These are phyloP conservation scores for Pueraria montana DNA, from an alignment of 306 rosid genomes.

Conservation along the genomic window DNA sequence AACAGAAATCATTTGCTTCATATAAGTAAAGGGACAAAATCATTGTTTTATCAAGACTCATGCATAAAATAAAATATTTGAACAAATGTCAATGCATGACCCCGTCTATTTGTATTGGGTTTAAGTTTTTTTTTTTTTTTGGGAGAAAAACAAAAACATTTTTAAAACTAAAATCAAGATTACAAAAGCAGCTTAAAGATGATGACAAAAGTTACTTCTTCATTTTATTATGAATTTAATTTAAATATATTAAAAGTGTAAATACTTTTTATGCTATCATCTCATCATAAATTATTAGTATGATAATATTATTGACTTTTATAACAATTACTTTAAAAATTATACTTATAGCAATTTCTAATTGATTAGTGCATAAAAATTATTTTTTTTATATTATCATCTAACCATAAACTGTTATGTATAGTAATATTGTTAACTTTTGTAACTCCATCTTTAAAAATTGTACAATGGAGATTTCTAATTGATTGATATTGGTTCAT, in stretches of 20 bases:
- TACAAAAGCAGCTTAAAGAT: neutral
- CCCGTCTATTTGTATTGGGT: neutral
- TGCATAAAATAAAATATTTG: neutral
- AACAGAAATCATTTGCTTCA: slow-evolving; percentile 47
- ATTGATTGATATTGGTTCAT: neutral
- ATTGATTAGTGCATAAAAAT: too few relatives aligned
- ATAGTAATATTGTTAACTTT: too few relatives aligned
- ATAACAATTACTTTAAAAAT: too few relatives aligned
- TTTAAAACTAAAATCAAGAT: neutral
- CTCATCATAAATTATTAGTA: too few relatives aligned
- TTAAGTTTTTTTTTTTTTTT: neutral
- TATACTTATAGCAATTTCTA: too few relatives aligned
- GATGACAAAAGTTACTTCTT: neutral
- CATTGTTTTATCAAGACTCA: slow-evolving; percentile 37
- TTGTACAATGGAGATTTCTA: neutral
- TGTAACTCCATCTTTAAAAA: neutral
- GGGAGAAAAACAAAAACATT: neutral
- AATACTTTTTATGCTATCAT: too few relatives aligned
- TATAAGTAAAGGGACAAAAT: slow-evolving; percentile 45
- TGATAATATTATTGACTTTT: too few relatives aligned
- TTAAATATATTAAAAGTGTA: neutral
- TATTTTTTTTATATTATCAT: too few relatives aligned
- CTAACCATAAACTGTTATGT: too few relatives aligned
- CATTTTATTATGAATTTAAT: neutral
- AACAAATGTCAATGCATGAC: slow-evolving; percentile 17